Evolutionary conservation across 352 stramenopile genomes (phyloP), one percentile per base, ranked within the genome.

Genomic region (Phytophthora idaei): DNA sequence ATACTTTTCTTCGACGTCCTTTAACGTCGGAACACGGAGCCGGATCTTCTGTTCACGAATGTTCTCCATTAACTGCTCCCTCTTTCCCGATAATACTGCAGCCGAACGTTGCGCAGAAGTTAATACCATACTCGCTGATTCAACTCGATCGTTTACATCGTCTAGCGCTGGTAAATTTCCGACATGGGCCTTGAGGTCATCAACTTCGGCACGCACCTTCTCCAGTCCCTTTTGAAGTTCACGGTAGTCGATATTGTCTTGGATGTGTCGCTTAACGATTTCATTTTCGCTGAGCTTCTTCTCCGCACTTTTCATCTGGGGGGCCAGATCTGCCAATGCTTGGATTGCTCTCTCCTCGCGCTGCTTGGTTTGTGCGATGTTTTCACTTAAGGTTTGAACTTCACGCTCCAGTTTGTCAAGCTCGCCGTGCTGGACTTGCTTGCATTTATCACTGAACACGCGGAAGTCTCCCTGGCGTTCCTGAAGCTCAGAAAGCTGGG

Each of bases 1-100:
- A 67, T 98, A 92, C 55, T 93, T 87, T 52, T 98, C 92, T 31
- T 99, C 96, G 14, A 99, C 85, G 55, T 98, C 85, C 32, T 92
- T 88, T 57, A 98, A 97, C 12, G 98, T 89, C 28, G 71, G 67
- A 1, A 71, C 63, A 15, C 67, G 71, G 1, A 94, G 64, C 45
- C 92, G 71, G 12, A 85, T 48, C 44, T 93, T 90, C 31, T 86
- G 69, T 7, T 90, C 79, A n/a, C 74, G 77, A 48, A 94, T 78
- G 28, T 85, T 58, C 4, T 83, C 61, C 25, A 80, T 73, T 12
- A 93, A 54, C 32, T 90, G 71, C 31, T 86, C 64, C 45, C 88
- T 80, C 29, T 84, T 78, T 28, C 87, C 87, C 11, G 65, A 57
- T 4, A 90, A 44, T 3, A 64, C 77, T 15, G 75, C 76, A 21